Conservation (phyloP, 176 grass and related monocot species). For the Carex cristatella region DNA sequence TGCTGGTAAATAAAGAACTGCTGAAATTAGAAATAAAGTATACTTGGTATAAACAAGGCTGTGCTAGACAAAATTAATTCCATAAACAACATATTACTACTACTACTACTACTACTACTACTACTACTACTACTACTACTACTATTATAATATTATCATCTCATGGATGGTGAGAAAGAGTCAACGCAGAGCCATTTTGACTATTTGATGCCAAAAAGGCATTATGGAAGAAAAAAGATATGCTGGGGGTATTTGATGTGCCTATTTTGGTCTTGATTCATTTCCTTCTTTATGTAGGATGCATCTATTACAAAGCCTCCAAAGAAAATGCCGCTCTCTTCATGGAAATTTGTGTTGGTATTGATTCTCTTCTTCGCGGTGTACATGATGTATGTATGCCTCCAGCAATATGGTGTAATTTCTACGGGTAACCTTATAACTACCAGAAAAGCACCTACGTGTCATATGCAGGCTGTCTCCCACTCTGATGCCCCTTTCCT, state of each 20-base stretch:
- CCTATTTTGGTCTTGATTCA: slow-evolving; percentile 8
- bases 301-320: slow-evolving; percentile 30
- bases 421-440: slow-evolving; percentile 43
- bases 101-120: no score
- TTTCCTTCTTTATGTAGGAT: slow-evolving; percentile 41
- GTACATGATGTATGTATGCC: slow-evolving; percentile 66
- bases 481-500: slow-evolving; percentile 50
- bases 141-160: neutral
- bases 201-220: slow-evolving; percentile 15
- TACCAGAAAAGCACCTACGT: slow-evolving; percentile 42
- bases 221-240: slow-evolving; percentile 23
- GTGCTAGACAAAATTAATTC: neutral
- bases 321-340: slow-evolving; percentile 58
- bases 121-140: no score
- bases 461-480: slow-evolving; percentile 33
- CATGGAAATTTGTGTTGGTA: slow-evolving; percentile 56
- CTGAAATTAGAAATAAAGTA: neutral
- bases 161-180: neutral
- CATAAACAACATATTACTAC: neutral
- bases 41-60: neutral
- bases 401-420: slow-evolving; percentile 76
- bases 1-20: neutral
- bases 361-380: slow-evolving; percentile 53
- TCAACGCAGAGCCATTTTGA: neutral
- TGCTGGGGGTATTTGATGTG: neutral